A percentile compares a stretch with the other conserved stretches of the same genome.
These are phyloP conservation scores for Paracorniculantispora psalliotae DNA, from an alignment of 2,329 filamentous ascomycete genomes.

Conservation along the genomic window DNA sequence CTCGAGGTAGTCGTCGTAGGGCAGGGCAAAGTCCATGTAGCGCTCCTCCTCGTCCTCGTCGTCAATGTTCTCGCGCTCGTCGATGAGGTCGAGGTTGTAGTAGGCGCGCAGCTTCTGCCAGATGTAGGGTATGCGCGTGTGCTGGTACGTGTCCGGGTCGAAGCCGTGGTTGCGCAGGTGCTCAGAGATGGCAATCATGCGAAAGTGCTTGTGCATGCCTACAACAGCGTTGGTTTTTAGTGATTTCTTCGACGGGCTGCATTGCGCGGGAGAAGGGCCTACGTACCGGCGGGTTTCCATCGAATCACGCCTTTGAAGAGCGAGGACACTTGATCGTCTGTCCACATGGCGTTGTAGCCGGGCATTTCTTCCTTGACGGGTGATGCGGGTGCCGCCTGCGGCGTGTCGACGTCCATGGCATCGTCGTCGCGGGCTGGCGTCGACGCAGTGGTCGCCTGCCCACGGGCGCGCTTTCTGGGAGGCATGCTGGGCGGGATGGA, in stretches of 20 bases:
- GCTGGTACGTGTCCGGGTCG: conserved; percentile 62
- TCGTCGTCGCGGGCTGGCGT: conserved; percentile 52
- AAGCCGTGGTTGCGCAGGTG: conserved; percentile 76
- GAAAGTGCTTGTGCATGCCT: conserved; percentile 93
- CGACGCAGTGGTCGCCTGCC: conserved; percentile 53
- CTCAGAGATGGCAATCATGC: conserved; percentile 81
- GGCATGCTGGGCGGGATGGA: conserved; percentile 46
- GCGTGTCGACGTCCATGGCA: conserved; percentile 55
- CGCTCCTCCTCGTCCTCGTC: conserved; percentile 54
- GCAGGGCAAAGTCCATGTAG: conserved; percentile 63
- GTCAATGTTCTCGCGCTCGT: conserved; percentile 72
- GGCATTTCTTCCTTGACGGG: conserved; percentile 29
- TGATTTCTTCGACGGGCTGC: background rate
- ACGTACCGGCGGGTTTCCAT: conserved; percentile 88
- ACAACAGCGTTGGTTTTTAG: background rate
- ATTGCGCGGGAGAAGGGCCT: background rate
- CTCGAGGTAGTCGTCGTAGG: conserved; percentile 41
- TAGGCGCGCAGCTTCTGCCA: conserved; percentile 81
- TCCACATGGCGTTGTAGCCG: conserved; percentile 69
- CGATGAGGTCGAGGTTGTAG: conserved; percentile 81
- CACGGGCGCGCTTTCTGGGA: conserved; percentile 63
- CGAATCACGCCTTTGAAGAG: conserved; percentile 88
- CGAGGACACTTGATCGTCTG: conserved; percentile 88
- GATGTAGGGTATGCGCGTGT: conserved; percentile 86
- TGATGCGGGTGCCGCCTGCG: conserved; percentile 38